phyloP scores from a whole-genome alignment of 768 basidiomycete genomes.

The Botryobasidium botryosum region DNA sequence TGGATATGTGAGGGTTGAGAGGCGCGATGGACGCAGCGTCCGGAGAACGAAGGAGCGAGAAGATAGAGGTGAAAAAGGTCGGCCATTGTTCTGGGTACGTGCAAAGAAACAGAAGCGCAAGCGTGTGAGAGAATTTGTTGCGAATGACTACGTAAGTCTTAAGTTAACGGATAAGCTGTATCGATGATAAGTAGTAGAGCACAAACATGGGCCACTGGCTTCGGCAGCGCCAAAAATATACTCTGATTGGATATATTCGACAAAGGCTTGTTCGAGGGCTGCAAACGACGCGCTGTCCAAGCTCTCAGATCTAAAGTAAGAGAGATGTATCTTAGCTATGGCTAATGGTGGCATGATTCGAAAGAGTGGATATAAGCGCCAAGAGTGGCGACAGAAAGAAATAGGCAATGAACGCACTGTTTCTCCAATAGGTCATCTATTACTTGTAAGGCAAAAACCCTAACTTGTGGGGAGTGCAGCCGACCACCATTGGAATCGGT shows the following conservation, averaged over 20 bases:
- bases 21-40: constrained; percentile 20
- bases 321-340: no score
- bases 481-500: constrained; percentile 39
- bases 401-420: constrained; percentile 33
- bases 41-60: constrained; percentile 46
- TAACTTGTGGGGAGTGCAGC: constrained; percentile 51
- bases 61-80: constrained; percentile 62
- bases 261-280: constrained; percentile 50
- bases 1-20: constrained; percentile 70
- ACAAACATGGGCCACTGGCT: constrained; percentile 63
- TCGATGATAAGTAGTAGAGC: constrained; percentile 2
- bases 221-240: constrained; percentile 78
- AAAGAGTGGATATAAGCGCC: neutral
- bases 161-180: constrained; percentile 1
- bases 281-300: constrained; percentile 16
- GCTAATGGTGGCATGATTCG: constrained; percentile 15
- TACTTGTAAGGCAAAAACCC: constrained; percentile 67
- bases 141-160: constrained; percentile 44
- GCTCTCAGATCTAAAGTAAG: constrained; percentile 18
- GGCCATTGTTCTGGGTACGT: constrained; percentile 79
- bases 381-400: constrained; percentile 2
- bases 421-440: constrained; percentile 71
- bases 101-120: constrained; percentile 76
- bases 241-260: constrained; percentile 75
- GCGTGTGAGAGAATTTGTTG: constrained; percentile 88